Conservation (phyloP, 768 basidiomycete species). For the Mycena latifolia region DNA sequence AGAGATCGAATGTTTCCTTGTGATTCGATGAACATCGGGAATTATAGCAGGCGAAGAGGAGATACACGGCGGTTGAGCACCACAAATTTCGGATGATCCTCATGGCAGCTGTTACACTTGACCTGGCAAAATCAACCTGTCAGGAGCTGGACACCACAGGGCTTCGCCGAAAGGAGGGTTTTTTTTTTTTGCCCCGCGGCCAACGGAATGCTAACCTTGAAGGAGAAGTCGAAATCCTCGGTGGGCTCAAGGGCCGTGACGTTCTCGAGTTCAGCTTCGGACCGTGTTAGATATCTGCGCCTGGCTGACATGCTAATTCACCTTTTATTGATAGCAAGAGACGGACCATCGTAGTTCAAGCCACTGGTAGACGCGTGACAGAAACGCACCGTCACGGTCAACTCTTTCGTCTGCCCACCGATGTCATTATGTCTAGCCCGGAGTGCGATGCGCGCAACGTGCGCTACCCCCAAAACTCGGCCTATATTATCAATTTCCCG, state of each 20-base stretch:
- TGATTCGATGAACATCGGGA: constrained; percentile 5
- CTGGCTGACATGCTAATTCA: neutral
- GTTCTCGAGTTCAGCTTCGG: constrained; percentile 86
- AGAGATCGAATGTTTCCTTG: constrained; percentile 77
- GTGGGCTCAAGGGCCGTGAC: constrained; percentile 76
- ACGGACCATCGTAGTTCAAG: constrained; percentile 20
- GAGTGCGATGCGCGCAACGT: constrained; percentile 1
- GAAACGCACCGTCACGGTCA: neutral
- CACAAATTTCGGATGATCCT: constrained; percentile 79
- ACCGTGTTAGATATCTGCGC: constrained; percentile 60
- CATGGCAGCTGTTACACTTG: constrained; percentile 84
- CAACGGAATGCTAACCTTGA: constrained; percentile 78
- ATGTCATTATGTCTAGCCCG: constrained; percentile 40
- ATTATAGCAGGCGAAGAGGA: constrained; percentile 16
- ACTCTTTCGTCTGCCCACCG: neutral
- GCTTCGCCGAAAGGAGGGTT: too few species aligned
- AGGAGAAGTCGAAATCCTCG: constrained; percentile 84
- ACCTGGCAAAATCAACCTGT: constrained; percentile 69
- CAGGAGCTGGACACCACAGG: too few species aligned
- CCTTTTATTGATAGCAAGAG: constrained; percentile 35
- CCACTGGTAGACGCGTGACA: neutral
- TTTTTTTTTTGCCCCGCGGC: too few species aligned
- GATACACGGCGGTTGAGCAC: constrained; percentile 77
- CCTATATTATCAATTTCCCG: constrained; percentile 30
- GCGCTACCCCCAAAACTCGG: neutral